Evolutionary conservation across 140 eudicot species (phyloP).

Genomic region (Stevia rebaudiana): DNA sequence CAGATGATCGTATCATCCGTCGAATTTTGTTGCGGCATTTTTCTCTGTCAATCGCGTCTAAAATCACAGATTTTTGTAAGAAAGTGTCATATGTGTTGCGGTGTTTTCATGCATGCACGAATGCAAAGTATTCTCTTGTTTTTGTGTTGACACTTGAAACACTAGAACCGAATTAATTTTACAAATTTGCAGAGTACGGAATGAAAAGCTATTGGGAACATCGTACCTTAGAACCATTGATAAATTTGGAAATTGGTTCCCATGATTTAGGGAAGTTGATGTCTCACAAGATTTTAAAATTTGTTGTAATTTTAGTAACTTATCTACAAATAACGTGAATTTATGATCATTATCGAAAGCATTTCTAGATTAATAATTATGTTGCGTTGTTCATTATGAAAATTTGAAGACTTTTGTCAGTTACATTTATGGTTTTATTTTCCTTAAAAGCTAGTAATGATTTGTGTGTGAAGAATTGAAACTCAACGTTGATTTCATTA

Average conservation of each 20-base stretch:
- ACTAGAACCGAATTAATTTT: background rate
- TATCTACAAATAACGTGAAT: background rate
- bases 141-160: background rate
- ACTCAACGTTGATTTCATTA: too few relatives aligned
- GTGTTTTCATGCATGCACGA: too few relatives aligned
- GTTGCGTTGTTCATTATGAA: background rate
- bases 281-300: background rate
- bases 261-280: background rate
- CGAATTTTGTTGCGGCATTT: conserved; percentile 28
- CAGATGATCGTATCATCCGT: conserved; percentile 51
- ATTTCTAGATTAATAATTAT: background rate
- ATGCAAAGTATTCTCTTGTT: background rate
- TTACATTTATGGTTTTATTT: too few relatives aligned
- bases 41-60: background rate
- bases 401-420: too few relatives aligned
- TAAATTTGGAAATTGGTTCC: background rate
- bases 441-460: too few relatives aligned
- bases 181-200: conserved; percentile 1
- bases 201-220: conserved; percentile 9
- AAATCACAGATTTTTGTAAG: background rate
- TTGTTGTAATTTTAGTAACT: background rate
- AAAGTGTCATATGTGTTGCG: background rate
- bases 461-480: too few relatives aligned
- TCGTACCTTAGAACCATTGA: conserved; percentile 5
- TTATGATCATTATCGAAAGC: background rate